Conservation (phyloP, 345 rosid genomes). For the Citrus australasica region DNA sequence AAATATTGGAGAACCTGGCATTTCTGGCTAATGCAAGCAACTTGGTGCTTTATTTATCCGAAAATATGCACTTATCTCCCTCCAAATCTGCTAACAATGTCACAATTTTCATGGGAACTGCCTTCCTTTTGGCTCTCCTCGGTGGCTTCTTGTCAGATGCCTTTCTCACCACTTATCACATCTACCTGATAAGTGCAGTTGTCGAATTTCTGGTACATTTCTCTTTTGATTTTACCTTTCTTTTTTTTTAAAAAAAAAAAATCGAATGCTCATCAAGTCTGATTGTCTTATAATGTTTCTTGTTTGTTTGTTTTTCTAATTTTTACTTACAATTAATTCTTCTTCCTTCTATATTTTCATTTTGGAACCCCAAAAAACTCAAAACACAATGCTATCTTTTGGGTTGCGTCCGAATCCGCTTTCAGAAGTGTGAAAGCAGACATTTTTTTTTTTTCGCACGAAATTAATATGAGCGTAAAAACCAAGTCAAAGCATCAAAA, state of each 20-base stretch:
- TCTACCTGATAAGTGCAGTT: slow-evolving; percentile 63
- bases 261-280: not conserved
- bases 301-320: too few species aligned
- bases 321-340: too few species aligned
- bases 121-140: slow-evolving; percentile 75
- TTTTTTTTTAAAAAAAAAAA: too few species aligned
- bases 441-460: not conserved
- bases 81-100: slow-evolving; percentile 67
- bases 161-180: slow-evolving; percentile 54
- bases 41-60: slow-evolving; percentile 54
- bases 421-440: not conserved
- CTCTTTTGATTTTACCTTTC: not conserved
- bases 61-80: slow-evolving; percentile 69
- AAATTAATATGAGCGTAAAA: not conserved
- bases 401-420: not conserved
- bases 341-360: not conserved
- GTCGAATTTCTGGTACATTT: slow-evolving; percentile 58
- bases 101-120: slow-evolving; percentile 86
- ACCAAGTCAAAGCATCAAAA: not conserved
- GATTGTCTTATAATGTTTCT: too few species aligned
- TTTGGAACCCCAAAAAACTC: not conserved
- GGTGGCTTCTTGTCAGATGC: slow-evolving; percentile 86
- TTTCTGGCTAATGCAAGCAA: slow-evolving; percentile 82
- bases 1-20: slow-evolving; percentile 87
- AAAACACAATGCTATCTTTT: not conserved